Evolutionary conservation across 495 filamentous ascomycete genomes (phyloP).

Genomic region (Annulohypoxylon bovei): DNA sequence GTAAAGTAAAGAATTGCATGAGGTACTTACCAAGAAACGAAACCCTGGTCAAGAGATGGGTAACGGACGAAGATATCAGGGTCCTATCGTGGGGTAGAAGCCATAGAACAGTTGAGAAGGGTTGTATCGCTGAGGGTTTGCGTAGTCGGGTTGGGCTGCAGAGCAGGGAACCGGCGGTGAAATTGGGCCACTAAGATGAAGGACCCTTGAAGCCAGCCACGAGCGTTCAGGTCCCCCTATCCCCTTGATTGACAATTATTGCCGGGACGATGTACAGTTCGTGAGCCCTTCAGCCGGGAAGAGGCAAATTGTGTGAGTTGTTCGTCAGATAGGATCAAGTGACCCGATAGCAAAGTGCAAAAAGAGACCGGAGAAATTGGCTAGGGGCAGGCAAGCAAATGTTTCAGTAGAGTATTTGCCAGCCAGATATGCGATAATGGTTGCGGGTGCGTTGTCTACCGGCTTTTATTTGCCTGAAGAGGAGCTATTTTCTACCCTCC

Average conservation of each 20-base stretch:
- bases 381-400: not conserved
- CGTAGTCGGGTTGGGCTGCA: conserved; percentile 43
- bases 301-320: conserved; percentile 32
- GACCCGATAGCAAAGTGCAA: conserved; percentile 27
- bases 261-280: conserved; percentile 13
- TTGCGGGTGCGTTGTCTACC: conserved; percentile 31
- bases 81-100: conserved; percentile 45
- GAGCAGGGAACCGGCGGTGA: conserved; percentile 41
- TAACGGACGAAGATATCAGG: conserved; percentile 26
- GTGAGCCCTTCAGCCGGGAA: conserved; percentile 32
- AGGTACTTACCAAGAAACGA: conserved; percentile 29
- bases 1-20: conserved; percentile 12
- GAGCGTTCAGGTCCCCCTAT: conserved; percentile 21
- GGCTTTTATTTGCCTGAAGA: conserved; percentile 42
- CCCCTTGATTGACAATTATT: conserved; percentile 17
- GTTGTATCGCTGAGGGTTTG: conserved; percentile 26
- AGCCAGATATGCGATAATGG: conserved; percentile 20
- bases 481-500: conserved; percentile 31
- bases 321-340: conserved; percentile 32
- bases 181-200: conserved; percentile 43
- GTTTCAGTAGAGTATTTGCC: not conserved
- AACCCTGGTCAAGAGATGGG: conserved; percentile 24
- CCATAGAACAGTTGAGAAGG: conserved; percentile 36
- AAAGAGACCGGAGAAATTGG: conserved; percentile 19
- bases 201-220: conserved; percentile 30